Base-by-base conservation (phyloP, 345 rosid genomes). In the Xanthoceras sorbifolium region DNA sequence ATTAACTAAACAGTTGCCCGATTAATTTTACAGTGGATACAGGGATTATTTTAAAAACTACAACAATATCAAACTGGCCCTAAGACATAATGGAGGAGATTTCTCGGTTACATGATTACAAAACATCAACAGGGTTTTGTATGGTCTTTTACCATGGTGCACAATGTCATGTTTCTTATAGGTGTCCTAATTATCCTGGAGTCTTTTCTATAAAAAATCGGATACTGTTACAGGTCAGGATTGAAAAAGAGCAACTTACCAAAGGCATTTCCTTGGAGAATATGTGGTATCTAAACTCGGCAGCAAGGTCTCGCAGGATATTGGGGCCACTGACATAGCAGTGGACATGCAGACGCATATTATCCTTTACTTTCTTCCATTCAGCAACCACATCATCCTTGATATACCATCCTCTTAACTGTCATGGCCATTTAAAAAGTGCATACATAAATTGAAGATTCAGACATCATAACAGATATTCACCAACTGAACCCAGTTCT, bases 331-430 rank as follows among this genome's bases (percentile, higher is more conserved):
- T 93, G 4, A 93, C 95, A 62, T 79, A 94, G 82, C 98, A 94
- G 77, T 93, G 97, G 67, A 90, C 80, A 69, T 90, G 92, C 64
- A 94, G 88, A 26, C 88, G 76, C 81, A 90, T 60, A 67, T 89
- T 82, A 52, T 84, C 90, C 22, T 88, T 89, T 61, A 88, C 86
- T 72, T 84, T 86, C 87, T 93, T 93, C 97, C 98, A 94, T 87
- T 93, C 97, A 10, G 95, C 95, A 81, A 93, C 93, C 76, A 94
- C 95, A 76, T 94, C 98, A 73, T 94, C 98, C 79, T 88, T 91
- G 76, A 79, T 74, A 81, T 93, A 93, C 95, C 97, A 94, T 44
- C 98, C 98, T 86, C 84, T 88, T 26, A 91, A 82, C 94, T 89
- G 84, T 62, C 75, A 79, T 11, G 62, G 26, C 46, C 48, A 62